Conservation (phyloP, 2,329 filamentous ascomycete genomes). For the Botrytis hyacinthi region DNA sequence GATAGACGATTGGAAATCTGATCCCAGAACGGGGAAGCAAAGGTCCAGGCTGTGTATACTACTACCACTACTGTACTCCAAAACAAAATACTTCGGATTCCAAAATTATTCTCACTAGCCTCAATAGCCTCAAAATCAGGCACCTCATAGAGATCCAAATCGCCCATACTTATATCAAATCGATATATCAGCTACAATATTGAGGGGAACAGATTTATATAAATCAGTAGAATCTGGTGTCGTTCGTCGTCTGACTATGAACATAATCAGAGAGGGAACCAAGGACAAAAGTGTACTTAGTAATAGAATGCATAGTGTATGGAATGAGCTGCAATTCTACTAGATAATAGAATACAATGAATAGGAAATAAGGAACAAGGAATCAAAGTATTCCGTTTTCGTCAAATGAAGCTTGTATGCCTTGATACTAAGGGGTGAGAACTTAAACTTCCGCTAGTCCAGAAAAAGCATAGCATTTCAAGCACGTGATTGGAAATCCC, state of each 20-base stretch:
- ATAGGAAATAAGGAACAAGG: not conserved
- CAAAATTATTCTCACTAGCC: not conserved
- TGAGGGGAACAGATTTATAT: not conserved
- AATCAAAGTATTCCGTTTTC: not conserved
- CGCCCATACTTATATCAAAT: not conserved
- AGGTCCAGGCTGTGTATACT: not conserved
- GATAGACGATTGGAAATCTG: not conserved
- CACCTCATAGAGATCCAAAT: not conserved
- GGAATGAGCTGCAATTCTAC: not conserved
- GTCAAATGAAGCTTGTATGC: not conserved
- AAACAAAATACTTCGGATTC: not conserved
- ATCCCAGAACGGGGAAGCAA: not conserved
- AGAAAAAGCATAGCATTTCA: accelerated
- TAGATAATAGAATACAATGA: not conserved
- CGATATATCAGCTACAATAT: not conserved
- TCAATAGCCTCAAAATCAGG: not conserved
- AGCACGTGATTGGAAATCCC: not conserved
- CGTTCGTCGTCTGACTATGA: not conserved
- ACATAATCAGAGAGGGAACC: not conserved
- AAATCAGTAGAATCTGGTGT: not conserved
- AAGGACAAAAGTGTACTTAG: not conserved
- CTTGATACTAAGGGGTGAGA: not conserved
- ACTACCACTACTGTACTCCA: not conserved
- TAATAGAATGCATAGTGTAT: not conserved
- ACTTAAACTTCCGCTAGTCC: not conserved